A percentile compares a stretch with the other conserved stretches of the same genome.
These are phyloP conservation scores for Sclerotinia nivalis DNA, from an alignment of 2,329 filamentous ascomycete species.

Conservation along the genomic window DNA sequence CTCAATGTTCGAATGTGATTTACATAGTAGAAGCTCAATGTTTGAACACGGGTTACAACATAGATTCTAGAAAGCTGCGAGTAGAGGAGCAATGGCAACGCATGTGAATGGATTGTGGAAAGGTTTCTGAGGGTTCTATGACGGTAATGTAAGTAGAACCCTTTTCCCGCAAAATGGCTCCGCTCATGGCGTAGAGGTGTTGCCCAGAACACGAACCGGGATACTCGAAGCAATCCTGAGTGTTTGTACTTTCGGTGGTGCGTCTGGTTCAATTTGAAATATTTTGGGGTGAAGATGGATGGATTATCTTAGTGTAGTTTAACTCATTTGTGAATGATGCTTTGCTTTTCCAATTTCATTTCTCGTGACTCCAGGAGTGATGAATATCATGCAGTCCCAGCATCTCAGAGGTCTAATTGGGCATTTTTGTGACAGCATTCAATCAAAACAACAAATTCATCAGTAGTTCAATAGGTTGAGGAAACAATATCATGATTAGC, in stretches of 20 bases:
- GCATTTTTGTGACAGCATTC: slow-evolving; percentile 1
- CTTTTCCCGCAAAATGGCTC: too few relatives aligned
- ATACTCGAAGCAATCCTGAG: too few relatives aligned
- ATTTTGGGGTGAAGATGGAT: background rate
- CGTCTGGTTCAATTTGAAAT: too few relatives aligned
- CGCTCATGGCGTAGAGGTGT: too few relatives aligned
- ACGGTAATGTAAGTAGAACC: too few relatives aligned
- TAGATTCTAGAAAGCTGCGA: too few relatives aligned
- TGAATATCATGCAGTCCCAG: background rate
- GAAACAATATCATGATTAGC: slow-evolving; percentile 20
- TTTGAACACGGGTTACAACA: background rate
- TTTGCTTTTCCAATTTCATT: background rate
- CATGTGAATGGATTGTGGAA: too few relatives aligned
- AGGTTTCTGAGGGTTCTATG: too few relatives aligned
- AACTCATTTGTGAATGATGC: background rate
- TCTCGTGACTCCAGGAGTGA: background rate
- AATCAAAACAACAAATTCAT: slow-evolving; percentile 4
- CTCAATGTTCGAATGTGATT: too few relatives aligned
- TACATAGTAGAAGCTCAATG: background rate
- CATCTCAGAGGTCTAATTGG: background rate
- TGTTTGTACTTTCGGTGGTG: too few relatives aligned
- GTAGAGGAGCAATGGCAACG: too few relatives aligned
- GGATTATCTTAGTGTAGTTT: background rate
- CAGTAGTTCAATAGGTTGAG: background rate
- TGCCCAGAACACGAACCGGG: too few relatives aligned